These are phyloP conservation scores for Wallacemonas sp. DNA, from an alignment of 208 protist species.

Conservation along the genomic window DNA sequence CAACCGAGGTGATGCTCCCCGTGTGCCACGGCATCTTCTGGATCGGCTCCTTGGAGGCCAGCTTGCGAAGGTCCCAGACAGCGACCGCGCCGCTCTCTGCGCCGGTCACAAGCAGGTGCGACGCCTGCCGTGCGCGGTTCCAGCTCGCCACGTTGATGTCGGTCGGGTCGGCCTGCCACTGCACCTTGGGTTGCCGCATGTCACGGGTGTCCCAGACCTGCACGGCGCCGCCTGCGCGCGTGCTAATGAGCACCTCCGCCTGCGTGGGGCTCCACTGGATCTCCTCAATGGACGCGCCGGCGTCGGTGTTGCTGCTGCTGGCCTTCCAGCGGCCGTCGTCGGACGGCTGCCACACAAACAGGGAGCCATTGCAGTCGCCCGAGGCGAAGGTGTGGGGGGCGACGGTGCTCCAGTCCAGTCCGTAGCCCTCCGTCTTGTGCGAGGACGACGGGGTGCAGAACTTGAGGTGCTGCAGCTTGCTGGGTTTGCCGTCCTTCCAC, in stretches of 20 bases:
- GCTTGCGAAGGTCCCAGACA: conserved; percentile 97
- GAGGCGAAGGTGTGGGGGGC: conserved; percentile 73
- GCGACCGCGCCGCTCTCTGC: conserved; percentile 96
- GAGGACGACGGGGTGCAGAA: conserved; percentile 80
- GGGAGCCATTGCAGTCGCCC: conserved; percentile 92
- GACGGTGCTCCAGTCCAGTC: conserved; percentile 95
- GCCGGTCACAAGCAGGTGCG: conserved; percentile 96
- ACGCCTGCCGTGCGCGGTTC: conserved; percentile 89
- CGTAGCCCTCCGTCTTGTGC: conserved; percentile 96
- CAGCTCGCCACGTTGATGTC: conserved; percentile 99
- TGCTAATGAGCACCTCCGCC: conserved; percentile 84
- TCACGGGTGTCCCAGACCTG: conserved; percentile 94
- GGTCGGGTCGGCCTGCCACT: conserved; percentile 76
- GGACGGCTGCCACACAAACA: conserved; percentile 90
- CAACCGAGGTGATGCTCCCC: conserved; percentile 95
- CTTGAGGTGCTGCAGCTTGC: conserved; percentile 42
- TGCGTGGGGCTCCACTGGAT: conserved; percentile 97
- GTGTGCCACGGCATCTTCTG: conserved; percentile 94
- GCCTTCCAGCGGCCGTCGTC: conserved; percentile 78
- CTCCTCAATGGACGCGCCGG: conserved; percentile 93
- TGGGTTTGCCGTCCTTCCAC: conserved; percentile 43
- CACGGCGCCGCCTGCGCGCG: conserved; percentile 76
- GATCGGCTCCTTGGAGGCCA: conserved; percentile 62
- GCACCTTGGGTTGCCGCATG: conserved; percentile 72
- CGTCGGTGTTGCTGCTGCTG: conserved; percentile 61